Base-by-base conservation (phyloP, 2,329 filamentous ascomycete genomes). In the Emericellopsis cladophorae region DNA sequence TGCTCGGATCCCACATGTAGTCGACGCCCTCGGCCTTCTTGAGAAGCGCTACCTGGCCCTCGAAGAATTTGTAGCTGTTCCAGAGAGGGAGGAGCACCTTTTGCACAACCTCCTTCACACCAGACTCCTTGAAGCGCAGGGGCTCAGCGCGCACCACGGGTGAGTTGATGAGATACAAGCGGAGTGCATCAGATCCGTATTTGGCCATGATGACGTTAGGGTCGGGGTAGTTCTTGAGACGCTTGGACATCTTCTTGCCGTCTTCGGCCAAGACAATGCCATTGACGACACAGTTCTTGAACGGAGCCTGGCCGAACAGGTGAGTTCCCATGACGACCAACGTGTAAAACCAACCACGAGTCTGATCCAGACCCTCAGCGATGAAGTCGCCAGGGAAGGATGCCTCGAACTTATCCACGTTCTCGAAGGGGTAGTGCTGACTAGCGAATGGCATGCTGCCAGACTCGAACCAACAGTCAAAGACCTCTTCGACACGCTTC, bases 241-340 rank as follows among this genome's bases (percentile, higher is more conserved):
- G 79, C 65, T 96, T 96, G 7, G 88, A 95, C 90, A 96, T 96
- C 70, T 96, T 96, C 70, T 95, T 95, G 42, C 90, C 90, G 54
- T 95, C 87, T 57, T 94, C 88, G 1, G 89, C 89, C 33, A 95
- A 72, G 5, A 95, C 88, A 46, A 95, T 92, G 39, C 89, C 89
- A 55, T 94, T 95, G 46, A 95, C 88, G n/a, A 95, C 85, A 52
- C 87, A 93, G 58, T 95, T 95, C 64, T 92, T 81, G 71, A 95
- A 95, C 0, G 90, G 88, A 2, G 88, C 77, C 31, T 78, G 74
- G 35, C 84, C 84, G 52, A 92, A 94, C 4, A 95, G 72, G 56
- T 94, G 85, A 7, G 84, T 92, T 29, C 89, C 89, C 37, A 96
- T 68, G 9, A 95, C 87, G 16, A 86, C 78, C 45, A 95, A 65